Conservation (phyloP, 495 filamentous ascomycete species). For the Mytilinidion resinicola region DNA sequence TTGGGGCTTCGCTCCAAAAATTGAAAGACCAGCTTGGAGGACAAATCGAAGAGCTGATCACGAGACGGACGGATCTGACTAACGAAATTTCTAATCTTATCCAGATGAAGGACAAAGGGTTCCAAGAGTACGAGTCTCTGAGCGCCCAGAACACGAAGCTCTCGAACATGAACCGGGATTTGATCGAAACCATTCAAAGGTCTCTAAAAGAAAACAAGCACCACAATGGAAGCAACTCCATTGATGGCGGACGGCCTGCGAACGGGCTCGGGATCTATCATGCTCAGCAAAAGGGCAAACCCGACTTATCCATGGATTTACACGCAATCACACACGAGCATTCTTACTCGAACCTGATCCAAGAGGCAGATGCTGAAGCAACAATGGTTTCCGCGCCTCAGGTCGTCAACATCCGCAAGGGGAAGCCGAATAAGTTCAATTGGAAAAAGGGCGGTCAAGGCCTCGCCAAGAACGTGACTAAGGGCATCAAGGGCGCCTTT, state of each 20-base stretch:
- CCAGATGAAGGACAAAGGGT: slow-evolving; percentile 78
- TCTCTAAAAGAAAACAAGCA: slow-evolving; percentile 72
- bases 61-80: slow-evolving; percentile 69
- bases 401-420: slow-evolving; percentile 86
- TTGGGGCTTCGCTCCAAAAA: slow-evolving; percentile 77
- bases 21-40: slow-evolving; percentile 73
- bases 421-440: slow-evolving; percentile 89
- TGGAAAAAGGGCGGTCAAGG: slow-evolving; percentile 96
- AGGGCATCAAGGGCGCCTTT: slow-evolving; percentile 75
- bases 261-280: slow-evolving; percentile 87
- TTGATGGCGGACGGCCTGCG: slow-evolving; percentile 44
- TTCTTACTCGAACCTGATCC: slow-evolving; percentile 23
- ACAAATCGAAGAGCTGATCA: slow-evolving; percentile 77
- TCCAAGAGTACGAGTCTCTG: slow-evolving; percentile 91
- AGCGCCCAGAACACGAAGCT: slow-evolving; percentile 90
- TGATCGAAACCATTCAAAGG: slow-evolving; percentile 90
- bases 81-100: slow-evolving; percentile 76
- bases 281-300: slow-evolving; percentile 60
- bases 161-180: slow-evolving; percentile 86
- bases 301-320: slow-evolving; percentile 57
- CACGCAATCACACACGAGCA: slow-evolving; percentile 32
- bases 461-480: slow-evolving; percentile 87
- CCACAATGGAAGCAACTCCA: slow-evolving; percentile 40
- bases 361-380: slow-evolving; percentile 25
- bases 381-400: slow-evolving; percentile 58